These are phyloP conservation scores for Paramecium sexaurelia DNA, from an alignment of 73 alveolate genomes.

Conservation along the genomic window DNA sequence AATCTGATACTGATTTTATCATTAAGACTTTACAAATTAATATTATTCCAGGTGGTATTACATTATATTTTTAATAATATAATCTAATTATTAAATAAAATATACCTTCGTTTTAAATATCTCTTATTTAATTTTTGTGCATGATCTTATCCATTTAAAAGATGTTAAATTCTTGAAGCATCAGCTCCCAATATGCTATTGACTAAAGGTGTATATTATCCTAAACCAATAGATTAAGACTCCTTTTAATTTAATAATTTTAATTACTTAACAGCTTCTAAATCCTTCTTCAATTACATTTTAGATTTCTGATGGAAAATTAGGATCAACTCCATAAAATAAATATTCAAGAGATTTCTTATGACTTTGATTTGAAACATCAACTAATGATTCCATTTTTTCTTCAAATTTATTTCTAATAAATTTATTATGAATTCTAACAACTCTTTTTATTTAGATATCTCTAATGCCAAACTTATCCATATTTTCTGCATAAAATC, in stretches of 20 bases:
- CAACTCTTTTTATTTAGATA: slow-evolving; percentile 72
- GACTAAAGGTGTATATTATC: slow-evolving; percentile 76
- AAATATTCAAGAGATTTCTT: slow-evolving; percentile 83
- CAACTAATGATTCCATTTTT: slow-evolving; percentile 78
- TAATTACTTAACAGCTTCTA: slow-evolving; percentile 60
- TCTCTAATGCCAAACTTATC: slow-evolving; percentile 65
- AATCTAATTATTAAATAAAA: not conserved
- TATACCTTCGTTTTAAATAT: slow-evolving; percentile 52
- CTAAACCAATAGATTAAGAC: slow-evolving; percentile 71
- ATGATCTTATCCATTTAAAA: slow-evolving; percentile 70
- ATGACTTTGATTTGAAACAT: slow-evolving; percentile 73
- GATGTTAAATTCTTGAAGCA: slow-evolving; percentile 71
- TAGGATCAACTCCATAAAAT: slow-evolving; percentile 86
- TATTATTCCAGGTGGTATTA: slow-evolving; percentile 81
- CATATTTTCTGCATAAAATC: slow-evolving; percentile 69
- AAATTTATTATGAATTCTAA: slow-evolving; percentile 79
- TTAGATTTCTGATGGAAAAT: slow-evolving; percentile 75
- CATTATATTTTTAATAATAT: slow-evolving; percentile 69
- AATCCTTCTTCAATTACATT: slow-evolving; percentile 90
- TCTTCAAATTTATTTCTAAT: slow-evolving; percentile 82
- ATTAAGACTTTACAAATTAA: slow-evolving; percentile 85
- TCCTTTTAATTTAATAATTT: slow-evolving; percentile 39
- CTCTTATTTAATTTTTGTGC: slow-evolving; percentile 61
- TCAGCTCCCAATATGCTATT: slow-evolving; percentile 84
- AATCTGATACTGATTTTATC: slow-evolving; percentile 78